phyloP scores from a whole-genome alignment of 179 eudicot genomes.

The Spergularia azorica region DNA sequence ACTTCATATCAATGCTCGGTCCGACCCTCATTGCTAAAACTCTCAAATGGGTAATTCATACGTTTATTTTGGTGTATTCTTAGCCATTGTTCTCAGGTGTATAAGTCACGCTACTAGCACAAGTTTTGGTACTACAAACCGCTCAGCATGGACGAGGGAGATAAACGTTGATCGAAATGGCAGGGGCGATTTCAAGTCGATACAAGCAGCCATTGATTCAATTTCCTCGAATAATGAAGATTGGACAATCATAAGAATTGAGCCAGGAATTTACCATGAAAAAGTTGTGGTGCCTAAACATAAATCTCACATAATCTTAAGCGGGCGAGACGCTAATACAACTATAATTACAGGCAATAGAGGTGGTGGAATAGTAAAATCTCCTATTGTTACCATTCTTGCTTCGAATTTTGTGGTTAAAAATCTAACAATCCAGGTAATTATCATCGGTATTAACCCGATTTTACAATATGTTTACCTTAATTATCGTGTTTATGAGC shows the following conservation, averaged over 20 bases:
- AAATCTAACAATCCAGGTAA: constrained; percentile 63
- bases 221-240: constrained; percentile 51
- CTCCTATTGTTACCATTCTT: constrained; percentile 54
- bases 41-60: constrained; percentile 3
- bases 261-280: constrained; percentile 73
- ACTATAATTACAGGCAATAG: constrained; percentile 59
- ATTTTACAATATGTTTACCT: too few species aligned
- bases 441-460: background rate
- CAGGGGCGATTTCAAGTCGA: constrained; percentile 43
- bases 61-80: background rate
- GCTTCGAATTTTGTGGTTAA: constrained; percentile 62
- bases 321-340: constrained; percentile 46
- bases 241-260: constrained; percentile 46
- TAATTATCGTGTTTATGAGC: too few species aligned
- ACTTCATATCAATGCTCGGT: background rate
- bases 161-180: constrained; percentile 52
- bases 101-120: background rate
- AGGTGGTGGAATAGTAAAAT: constrained; percentile 48
- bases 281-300: constrained; percentile 53
- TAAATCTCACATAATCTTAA: constrained; percentile 58
- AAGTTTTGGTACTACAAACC: background rate
- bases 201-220: constrained; percentile 67
- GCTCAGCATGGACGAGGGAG: constrained; percentile 16
- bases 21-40: background rate
- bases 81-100: background rate